Evolutionary conservation across 148 eudicot genomes (phyloP), one percentile per base, ranked within the genome.

Genomic region (Nyssa sinensis): DNA sequence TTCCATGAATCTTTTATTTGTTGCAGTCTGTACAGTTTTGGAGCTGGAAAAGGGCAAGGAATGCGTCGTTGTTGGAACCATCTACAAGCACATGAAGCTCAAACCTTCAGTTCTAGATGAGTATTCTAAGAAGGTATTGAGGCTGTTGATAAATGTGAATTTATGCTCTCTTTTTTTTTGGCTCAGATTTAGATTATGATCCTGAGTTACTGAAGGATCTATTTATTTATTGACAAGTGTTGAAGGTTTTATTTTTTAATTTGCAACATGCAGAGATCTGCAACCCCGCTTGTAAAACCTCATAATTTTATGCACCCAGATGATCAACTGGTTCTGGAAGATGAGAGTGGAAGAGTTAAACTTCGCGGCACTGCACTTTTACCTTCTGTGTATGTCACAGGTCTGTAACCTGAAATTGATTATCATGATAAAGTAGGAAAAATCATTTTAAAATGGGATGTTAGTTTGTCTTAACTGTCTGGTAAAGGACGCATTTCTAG

Each of bases 71-170:
- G 97, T 95, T 79, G 98, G 98, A 75, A 95, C 98, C 34, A 86
- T 95, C 35, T 95, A 92, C 85, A 95, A 95, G 83, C 90, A 90
- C 79, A 92, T 95, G 98, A 95, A 89, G 75, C 97, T 95, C 70
- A 95, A 95, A 79, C 96, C 98, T 64, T 78, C 83, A 41, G 80
- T 95, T 79, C 97, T 95, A 66, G 94, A 90, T 66, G 98, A 95
- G 81, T 92, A 92, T 75, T 85, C 98, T 17, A 95, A 95, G 84
- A 93, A 92, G 96, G 97, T 95, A 87, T 31, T 29, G 25, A 53
- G 7, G 16, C 63, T 62, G 23, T 25, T 35, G 24, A 57, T 4
- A 5, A 55, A 2, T n/a, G 23, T 17, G 25, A 4, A 37, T 49
- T n/a, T 6, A 4, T 70, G 23, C 62, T 23, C 19, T 19, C 1